Percentiles rank a stretch among this genome's conserved stretches.
Evolutionary conservation across 2,329 filamentous ascomycete genomes (phyloP).

Genomic region (Dactylellina drechsleri): DNA sequence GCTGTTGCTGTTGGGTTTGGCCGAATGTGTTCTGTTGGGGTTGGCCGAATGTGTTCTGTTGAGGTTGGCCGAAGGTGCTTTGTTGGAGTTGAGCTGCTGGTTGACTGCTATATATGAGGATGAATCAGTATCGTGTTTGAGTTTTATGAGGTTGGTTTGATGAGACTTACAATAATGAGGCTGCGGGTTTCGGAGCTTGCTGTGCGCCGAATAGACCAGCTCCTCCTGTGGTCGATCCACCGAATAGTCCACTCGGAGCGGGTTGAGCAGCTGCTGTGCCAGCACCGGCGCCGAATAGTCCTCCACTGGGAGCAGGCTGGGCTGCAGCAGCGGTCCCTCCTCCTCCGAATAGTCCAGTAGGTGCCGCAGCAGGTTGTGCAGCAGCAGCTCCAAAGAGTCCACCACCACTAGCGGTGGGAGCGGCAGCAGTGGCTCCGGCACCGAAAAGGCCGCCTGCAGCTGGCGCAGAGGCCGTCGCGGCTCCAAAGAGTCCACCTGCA

Average conservation of each 20-base stretch:
- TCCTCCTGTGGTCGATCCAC: slow-evolving; percentile 25
- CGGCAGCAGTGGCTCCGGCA: slow-evolving; percentile 21
- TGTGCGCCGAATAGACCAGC: background rate
- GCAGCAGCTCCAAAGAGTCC: slow-evolving; percentile 41
- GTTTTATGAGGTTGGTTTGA: background rate
- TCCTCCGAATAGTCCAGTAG: slow-evolving; percentile 32
- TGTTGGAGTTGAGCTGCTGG: slow-evolving; percentile 24
- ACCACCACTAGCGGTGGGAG: slow-evolving; percentile 17
- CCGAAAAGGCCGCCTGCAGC: slow-evolving; percentile 13
- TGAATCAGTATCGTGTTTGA: background rate
- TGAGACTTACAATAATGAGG: background rate
- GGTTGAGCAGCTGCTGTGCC: slow-evolving; percentile 30
- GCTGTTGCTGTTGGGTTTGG: slow-evolving; percentile 34
- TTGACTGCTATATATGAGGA: background rate
- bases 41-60: slow-evolving; percentile 28
- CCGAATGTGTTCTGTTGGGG: slow-evolving; percentile 35
- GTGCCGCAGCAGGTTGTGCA: slow-evolving; percentile 8
- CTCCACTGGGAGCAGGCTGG: slow-evolving; percentile 19
- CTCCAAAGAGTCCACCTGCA: slow-evolving; percentile 42
- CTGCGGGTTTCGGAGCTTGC: background rate
- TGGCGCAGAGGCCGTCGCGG: slow-evolving; percentile 13
- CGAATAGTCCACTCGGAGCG: slow-evolving; percentile 54
- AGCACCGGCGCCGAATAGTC: slow-evolving; percentile 37
- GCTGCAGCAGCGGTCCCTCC: background rate
- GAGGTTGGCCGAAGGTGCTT: slow-evolving; percentile 26